Conservation (phyloP, 2,329 filamentous ascomycete species). For the Triangularia setosa region DNA sequence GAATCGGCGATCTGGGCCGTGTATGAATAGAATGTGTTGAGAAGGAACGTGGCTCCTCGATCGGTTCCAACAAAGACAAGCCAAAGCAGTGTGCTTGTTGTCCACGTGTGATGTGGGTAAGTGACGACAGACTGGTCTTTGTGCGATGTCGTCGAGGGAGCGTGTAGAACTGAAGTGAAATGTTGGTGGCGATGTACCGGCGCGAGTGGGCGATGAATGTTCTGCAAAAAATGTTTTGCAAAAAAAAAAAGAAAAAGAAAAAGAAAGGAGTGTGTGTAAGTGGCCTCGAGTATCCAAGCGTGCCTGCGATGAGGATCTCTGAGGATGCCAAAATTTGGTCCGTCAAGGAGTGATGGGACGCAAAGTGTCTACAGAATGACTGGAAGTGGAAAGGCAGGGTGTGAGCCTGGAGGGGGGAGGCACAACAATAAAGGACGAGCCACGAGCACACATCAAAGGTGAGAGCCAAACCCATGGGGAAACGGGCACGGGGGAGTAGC, state of each 20-base stretch:
- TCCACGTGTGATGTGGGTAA: background rate
- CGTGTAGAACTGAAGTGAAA: conserved; percentile 8
- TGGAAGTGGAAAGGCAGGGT: conserved; percentile 18
- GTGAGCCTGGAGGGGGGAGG: conserved; percentile 12
- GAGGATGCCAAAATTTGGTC: conserved; percentile 19
- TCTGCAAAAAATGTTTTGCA: conserved; percentile 1
- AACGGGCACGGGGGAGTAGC: background rate
- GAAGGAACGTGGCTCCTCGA: background rate
- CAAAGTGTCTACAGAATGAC: conserved; percentile 15
- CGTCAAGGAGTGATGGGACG: conserved; percentile 23
- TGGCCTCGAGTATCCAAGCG: conserved; percentile 21
- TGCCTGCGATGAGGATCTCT: conserved; percentile 23
- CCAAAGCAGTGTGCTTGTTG: background rate
- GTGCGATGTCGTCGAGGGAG: conserved; percentile 9
- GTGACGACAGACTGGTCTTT: background rate
- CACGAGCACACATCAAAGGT: conserved; percentile 9
- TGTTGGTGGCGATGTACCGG: conserved; percentile 4
- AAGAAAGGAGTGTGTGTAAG: too few relatives aligned
- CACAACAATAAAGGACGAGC: conserved; percentile 21
- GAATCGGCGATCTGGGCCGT: conserved; percentile 4
- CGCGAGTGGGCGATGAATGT: conserved; percentile 8
- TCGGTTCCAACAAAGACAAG: background rate
- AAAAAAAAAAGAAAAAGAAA: conserved; percentile 22
- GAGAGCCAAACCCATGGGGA: conserved; percentile 6
- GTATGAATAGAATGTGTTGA: background rate